phyloP scores from a whole-genome alignment of 345 rosid genomes.

The Dimocarpus longan region DNA sequence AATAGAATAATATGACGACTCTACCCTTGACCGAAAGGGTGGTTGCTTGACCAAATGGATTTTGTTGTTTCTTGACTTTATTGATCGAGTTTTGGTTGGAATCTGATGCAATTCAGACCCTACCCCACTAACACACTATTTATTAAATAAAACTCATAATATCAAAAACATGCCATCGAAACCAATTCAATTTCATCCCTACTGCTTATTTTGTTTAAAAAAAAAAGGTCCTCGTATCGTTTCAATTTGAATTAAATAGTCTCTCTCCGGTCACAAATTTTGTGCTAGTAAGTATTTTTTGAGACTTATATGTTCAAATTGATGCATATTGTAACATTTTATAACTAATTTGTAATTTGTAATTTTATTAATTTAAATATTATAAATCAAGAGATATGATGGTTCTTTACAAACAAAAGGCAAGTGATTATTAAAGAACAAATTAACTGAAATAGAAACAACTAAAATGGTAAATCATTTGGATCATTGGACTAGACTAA shows the following conservation, averaged over 20 bases:
- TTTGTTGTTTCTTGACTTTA: conserved; percentile 17
- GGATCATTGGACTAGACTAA: neutral
- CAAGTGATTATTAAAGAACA: too few species aligned
- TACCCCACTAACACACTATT: neutral
- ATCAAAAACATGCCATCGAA: neutral
- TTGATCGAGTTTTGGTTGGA: neutral
- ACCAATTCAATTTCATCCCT: neutral
- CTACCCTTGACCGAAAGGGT: conserved; percentile 13
- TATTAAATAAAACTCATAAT: neutral
- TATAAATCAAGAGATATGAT: too few species aligned
- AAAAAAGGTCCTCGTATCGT: neutral
- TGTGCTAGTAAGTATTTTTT: too few species aligned
- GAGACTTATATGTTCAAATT: too few species aligned
- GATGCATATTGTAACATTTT: too few species aligned
- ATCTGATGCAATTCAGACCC: neutral
- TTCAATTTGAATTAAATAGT: neutral
- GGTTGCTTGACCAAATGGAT: conserved; percentile 23
- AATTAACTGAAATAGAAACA: neutral
- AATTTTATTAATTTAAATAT: too few species aligned
- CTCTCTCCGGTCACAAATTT: too few species aligned
- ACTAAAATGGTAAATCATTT: neutral
- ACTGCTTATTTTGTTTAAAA: neutral
- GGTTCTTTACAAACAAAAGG: neutral
- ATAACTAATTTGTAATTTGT: too few species aligned
- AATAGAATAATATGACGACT: conserved; percentile 13